A percentile compares a stretch with the other conserved stretches of the same genome.
These are phyloP conservation scores for Mycena citricolor DNA, from an alignment of 1,284 basidiomycete species.

Conservation along the genomic window DNA sequence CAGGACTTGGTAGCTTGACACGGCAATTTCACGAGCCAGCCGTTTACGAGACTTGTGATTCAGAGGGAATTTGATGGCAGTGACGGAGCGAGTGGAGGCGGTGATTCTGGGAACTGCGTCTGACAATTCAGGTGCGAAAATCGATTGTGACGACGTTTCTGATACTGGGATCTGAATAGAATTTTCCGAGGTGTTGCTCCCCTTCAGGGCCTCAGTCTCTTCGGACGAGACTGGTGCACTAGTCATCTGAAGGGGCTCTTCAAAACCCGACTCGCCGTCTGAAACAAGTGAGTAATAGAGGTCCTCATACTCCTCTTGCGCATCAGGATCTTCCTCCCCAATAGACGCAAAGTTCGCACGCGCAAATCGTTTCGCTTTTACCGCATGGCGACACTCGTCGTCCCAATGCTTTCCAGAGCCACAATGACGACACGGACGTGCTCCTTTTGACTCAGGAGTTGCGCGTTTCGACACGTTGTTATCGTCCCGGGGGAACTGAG, in stretches of 20 bases:
- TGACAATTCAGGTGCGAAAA: no score
- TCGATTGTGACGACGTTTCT: neutral
- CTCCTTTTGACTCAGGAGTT: constrained; percentile 7
- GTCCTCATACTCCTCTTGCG: constrained; percentile 4
- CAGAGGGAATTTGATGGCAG: no score
- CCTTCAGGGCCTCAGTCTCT: no score
- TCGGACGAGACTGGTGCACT: no score
- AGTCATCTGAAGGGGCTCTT: no score
- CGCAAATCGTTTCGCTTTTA: neutral
- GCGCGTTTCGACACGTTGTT: constrained; percentile 13
- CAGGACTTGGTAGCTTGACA: no score
- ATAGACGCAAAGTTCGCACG: constrained; percentile 1
- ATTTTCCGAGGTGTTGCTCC: neutral
- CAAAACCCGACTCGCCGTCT: constrained; percentile 1
- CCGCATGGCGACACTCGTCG: constrained; percentile 17
- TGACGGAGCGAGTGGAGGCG: no score
- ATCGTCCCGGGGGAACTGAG: constrained; percentile 22
- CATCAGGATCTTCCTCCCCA: neutral
- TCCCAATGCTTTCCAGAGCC: constrained; percentile 27
- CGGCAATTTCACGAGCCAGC: no score
- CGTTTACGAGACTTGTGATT: no score
- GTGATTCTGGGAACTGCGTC: no score
- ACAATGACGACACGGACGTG: constrained; percentile 25
- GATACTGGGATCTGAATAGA: neutral
- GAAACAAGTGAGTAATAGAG: neutral